A percentile compares a stretch with the other conserved stretches of the same genome.
These are phyloP conservation scores for Przewalskia tangutica DNA, from an alignment of 257 asterid genomes.

Conservation along the genomic window DNA sequence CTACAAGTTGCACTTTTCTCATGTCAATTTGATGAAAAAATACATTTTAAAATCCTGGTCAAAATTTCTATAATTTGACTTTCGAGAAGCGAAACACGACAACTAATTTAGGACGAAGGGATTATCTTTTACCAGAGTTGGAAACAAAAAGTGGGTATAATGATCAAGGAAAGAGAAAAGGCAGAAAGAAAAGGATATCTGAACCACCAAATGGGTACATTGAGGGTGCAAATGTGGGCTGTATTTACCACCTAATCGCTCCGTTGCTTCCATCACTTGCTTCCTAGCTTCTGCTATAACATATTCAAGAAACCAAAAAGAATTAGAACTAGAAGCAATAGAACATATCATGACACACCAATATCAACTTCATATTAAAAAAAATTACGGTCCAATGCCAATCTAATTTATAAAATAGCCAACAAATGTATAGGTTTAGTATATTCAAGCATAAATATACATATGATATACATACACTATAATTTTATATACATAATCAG, in stretches of 20 bases:
- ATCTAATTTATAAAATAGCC: too few species aligned
- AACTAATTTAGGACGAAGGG: too few species aligned
- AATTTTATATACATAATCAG: too few species aligned
- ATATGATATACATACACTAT: too few species aligned
- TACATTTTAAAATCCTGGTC: too few species aligned
- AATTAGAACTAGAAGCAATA: background rate
- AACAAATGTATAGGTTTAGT: too few species aligned
- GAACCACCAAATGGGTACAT: constrained; percentile 98
- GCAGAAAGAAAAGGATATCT: constrained; percentile 63
- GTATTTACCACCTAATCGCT: constrained; percentile 85
- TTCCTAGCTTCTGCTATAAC: constrained; percentile 64
- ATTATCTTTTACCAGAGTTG: background rate
- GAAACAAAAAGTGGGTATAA: background rate
- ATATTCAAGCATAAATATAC: too few species aligned
- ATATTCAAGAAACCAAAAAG: background rate
- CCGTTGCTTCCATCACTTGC: constrained; percentile 94
- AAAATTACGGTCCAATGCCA: too few species aligned
- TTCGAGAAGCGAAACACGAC: too few species aligned
- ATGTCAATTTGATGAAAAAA: too few species aligned
- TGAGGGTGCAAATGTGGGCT: constrained; percentile 90
- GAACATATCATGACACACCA: background rate
- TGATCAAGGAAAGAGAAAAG: background rate
- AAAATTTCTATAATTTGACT: too few species aligned
- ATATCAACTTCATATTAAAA: background rate
- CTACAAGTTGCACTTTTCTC: too few species aligned